Evolutionary conservation across 2,329 filamentous ascomycete genomes (phyloP).

Genomic region (Magnaporthales sp.): DNA sequence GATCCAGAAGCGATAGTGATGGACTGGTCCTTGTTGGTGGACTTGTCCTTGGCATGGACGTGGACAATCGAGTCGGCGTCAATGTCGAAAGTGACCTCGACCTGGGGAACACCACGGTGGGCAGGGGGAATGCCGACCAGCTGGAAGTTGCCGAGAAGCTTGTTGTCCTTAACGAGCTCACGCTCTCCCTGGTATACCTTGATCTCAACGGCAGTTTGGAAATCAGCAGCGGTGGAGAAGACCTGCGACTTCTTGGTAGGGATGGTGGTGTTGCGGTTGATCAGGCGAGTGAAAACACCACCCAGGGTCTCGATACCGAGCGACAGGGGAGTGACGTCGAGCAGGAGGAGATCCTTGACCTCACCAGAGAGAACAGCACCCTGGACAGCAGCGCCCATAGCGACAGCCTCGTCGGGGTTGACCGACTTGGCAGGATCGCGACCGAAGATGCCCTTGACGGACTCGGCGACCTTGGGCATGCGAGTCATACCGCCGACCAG

Average conservation of each 20-base stretch:
- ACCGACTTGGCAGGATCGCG: constrained; percentile 96
- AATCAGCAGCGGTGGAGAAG: constrained; percentile 95
- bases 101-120: constrained; percentile 90
- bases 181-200: constrained; percentile 99
- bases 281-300: constrained; percentile 94
- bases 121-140: constrained; percentile 94
- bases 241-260: constrained; percentile 98
- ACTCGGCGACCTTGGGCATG: constrained; percentile 97
- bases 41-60: constrained; percentile 98
- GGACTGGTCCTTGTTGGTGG: constrained; percentile 98
- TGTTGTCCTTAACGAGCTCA: constrained; percentile 98
- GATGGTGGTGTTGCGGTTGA: constrained; percentile 99
- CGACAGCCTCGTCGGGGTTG: constrained; percentile 97
- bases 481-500: constrained; percentile 98
- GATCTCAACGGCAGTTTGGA: constrained; percentile 98
- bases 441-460: constrained; percentile 93
- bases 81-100: constrained; percentile 98
- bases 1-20: constrained; percentile 98
- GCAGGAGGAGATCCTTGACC: constrained; percentile 89
- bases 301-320: constrained; percentile 98
- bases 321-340: constrained; percentile 91
- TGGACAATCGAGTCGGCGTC: constrained; percentile 97
- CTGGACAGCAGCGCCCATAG: constrained; percentile 94
- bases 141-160: constrained; percentile 98
- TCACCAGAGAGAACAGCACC: constrained; percentile 94